Evolutionary conservation across 2,329 filamentous ascomycete species (phyloP).

Genomic region (Sporothrix luriei): DNA sequence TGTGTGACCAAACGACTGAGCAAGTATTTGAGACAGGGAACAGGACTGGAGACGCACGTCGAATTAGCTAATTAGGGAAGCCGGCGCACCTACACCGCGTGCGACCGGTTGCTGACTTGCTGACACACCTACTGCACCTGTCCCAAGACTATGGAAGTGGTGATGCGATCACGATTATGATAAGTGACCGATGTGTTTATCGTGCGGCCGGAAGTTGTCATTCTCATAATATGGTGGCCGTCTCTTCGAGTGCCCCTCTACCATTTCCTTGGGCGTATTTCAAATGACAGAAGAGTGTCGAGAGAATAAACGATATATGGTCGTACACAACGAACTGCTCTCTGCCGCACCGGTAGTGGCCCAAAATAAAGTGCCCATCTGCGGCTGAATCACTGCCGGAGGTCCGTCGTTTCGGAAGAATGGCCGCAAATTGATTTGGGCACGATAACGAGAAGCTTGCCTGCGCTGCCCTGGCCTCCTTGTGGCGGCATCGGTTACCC

Average conservation of each 20-base stretch:
- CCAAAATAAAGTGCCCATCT: not conserved
- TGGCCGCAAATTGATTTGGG: not conserved
- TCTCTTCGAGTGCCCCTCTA: too few species aligned
- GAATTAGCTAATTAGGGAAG: too few species aligned
- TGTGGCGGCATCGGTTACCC: not conserved
- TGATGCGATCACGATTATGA: not conserved
- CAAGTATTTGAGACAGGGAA: not conserved
- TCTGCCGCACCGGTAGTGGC: not conserved
- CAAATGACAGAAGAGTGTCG: not conserved
- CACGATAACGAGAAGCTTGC: slow-evolving; percentile 4
- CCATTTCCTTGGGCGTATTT: too few species aligned
- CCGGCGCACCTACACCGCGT: not conserved
- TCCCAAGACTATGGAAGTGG: not conserved
- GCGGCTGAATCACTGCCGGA: slow-evolving; percentile 16
- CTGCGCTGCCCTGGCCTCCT: not conserved
- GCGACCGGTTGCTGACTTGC: not conserved
- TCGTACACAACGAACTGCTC: not conserved
- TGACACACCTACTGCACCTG: not conserved
- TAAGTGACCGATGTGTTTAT: not conserved
- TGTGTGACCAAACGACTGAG: not conserved
- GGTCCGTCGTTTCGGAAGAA: not conserved
- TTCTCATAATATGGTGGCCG: too few species aligned
- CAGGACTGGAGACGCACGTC: not conserved
- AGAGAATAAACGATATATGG: too few species aligned
- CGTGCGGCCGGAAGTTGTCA: not conserved